Evolutionary conservation across 179 eudicot genomes (phyloP).

Genomic region (Silene noctiflora): DNA sequence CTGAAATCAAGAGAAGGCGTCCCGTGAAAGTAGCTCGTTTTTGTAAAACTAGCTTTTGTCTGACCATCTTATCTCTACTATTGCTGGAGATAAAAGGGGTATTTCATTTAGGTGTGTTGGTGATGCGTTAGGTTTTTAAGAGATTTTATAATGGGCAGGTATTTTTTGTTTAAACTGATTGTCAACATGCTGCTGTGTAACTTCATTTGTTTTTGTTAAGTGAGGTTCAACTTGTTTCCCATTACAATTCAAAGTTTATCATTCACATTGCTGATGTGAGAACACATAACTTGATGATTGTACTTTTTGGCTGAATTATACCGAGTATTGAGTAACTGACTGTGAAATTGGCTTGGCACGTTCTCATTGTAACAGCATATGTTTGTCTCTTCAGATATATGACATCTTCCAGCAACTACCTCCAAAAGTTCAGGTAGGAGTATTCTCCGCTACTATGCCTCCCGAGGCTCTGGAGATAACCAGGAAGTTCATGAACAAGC

Average conservation of each 20-base stretch:
- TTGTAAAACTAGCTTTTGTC: too few relatives aligned
- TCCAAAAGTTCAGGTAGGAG: conserved; percentile 45
- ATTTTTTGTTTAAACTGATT: neutral
- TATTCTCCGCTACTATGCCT: conserved; percentile 49
- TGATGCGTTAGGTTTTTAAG: too few relatives aligned
- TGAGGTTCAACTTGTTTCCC: neutral
- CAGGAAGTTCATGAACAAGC: conserved; percentile 51
- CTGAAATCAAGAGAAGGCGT: too few relatives aligned
- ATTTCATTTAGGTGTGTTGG: too few relatives aligned
- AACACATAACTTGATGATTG: too few relatives aligned
- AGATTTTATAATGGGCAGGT: too few relatives aligned
- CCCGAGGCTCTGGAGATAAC: conserved; percentile 51
- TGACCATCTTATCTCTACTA: too few relatives aligned
- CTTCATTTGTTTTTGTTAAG: too few relatives aligned
- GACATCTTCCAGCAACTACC: conserved; percentile 46
- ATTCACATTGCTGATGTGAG: too few relatives aligned
- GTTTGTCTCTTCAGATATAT: conserved; percentile 30
- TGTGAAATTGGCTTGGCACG: neutral
- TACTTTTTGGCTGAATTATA: too few relatives aligned
- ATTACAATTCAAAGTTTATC: neutral
- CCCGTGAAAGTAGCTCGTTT: too few relatives aligned
- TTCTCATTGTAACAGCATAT: neutral
- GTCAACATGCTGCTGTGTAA: neutral
- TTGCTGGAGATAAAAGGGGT: too few relatives aligned
- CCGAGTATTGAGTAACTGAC: neutral